A percentile compares a stretch with the other conserved stretches of the same genome.
phyloP scores from a whole-genome alignment of 2,329 filamentous ascomycete species.

The Xylariomycetidae sp. region DNA sequence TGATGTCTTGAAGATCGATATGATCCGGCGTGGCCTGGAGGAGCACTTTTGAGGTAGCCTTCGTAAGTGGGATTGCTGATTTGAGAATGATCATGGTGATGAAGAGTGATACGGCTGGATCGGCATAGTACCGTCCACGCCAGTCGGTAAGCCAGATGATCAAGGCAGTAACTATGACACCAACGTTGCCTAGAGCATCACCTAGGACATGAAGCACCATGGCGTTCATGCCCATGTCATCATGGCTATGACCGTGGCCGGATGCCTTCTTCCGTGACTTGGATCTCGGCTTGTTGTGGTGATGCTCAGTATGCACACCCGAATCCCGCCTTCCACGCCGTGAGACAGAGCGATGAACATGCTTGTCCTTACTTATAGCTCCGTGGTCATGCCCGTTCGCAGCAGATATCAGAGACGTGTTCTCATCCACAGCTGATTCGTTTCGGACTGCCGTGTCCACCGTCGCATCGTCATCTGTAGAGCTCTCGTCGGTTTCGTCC shows the following conservation, averaged over 20 bases:
- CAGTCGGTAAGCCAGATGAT: constrained; percentile 89
- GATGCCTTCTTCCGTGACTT: constrained; percentile 37
- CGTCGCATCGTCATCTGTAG: constrained; percentile 44
- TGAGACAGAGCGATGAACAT: constrained; percentile 18
- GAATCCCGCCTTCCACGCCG: constrained; percentile 44
- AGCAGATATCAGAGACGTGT: constrained; percentile 32
- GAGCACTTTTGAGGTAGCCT: constrained; percentile 79
- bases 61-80: constrained; percentile 73
- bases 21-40: constrained; percentile 91
- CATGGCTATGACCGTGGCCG: constrained; percentile 71
- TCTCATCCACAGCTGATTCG: constrained; percentile 29
- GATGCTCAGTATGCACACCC: constrained; percentile 65
- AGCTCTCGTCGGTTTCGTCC: constrained; percentile 48
- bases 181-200: constrained; percentile 80
- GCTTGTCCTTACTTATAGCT: constrained; percentile 22
- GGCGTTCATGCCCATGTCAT: constrained; percentile 92
- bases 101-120: constrained; percentile 86
- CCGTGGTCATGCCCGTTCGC: constrained; percentile 17
- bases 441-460: constrained; percentile 28
- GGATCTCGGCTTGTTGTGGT: constrained; percentile 67
- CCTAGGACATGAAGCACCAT: constrained; percentile 74
- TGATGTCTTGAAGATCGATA: constrained; percentile 83
- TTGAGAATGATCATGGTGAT: constrained; percentile 78
- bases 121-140: constrained; percentile 78
- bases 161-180: constrained; percentile 76